Percentiles rank a stretch among this genome's conserved stretches.
Evolutionary conservation across 1,139 yeast species (phyloP).

Genomic region (Magnusiomyces fungicola): DNA sequence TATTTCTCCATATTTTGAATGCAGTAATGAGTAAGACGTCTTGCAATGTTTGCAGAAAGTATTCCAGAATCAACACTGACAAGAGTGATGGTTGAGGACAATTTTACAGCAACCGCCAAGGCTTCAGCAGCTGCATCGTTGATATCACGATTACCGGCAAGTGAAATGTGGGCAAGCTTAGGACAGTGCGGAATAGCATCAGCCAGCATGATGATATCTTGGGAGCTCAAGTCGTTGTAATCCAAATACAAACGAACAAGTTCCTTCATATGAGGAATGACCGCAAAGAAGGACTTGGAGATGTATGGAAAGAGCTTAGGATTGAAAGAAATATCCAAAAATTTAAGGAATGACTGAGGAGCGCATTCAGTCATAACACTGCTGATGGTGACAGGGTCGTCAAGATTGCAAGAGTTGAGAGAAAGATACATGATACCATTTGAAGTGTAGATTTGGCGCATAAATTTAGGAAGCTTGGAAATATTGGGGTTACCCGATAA

Average conservation of each 20-base stretch:
- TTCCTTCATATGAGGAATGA: slow-evolving; percentile 57
- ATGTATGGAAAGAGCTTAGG: slow-evolving; percentile 69
- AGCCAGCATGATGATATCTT: slow-evolving; percentile 59
- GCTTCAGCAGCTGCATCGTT: slow-evolving; percentile 57
- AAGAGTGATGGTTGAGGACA: slow-evolving; percentile 55
- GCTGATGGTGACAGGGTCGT: slow-evolving; percentile 47
- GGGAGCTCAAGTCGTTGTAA: slow-evolving; percentile 55
- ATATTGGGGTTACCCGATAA: slow-evolving; percentile 66
- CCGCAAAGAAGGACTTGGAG: slow-evolving; percentile 51
- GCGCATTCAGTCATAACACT: slow-evolving; percentile 47
- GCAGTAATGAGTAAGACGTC: slow-evolving; percentile 71
- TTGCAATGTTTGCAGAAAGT: slow-evolving; percentile 62
- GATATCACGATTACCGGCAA: slow-evolving; percentile 55
- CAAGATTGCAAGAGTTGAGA: slow-evolving; percentile 57
- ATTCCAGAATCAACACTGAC: slow-evolving; percentile 66
- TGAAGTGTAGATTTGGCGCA: slow-evolving; percentile 7
- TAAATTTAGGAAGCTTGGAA: not conserved
- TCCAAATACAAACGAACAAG: slow-evolving; percentile 75
- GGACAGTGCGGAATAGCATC: slow-evolving; percentile 64
- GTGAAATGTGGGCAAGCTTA: slow-evolving; percentile 66
- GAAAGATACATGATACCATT: slow-evolving; percentile 50
- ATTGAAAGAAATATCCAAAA: slow-evolving; percentile 68
- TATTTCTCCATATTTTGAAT: slow-evolving; percentile 69
- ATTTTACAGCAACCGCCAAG: slow-evolving; percentile 61
- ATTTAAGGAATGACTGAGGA: slow-evolving; percentile 49